phyloP scores from a whole-genome alignment of 768 basidiomycete genomes.

The Rhizopogon salebrosus region DNA sequence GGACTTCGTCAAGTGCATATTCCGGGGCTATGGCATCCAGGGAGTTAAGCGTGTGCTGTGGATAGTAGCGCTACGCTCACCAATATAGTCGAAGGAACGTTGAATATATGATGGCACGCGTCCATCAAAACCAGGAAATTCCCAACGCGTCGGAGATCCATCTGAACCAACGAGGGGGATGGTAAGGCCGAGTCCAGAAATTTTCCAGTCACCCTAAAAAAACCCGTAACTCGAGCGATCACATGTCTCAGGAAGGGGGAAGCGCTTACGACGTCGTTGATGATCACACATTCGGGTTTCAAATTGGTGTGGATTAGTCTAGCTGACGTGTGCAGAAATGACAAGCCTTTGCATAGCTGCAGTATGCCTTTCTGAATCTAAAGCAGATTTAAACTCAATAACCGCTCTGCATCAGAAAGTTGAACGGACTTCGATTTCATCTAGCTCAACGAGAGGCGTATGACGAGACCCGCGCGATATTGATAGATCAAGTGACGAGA shows the following conservation, averaged over 20 bases:
- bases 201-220: conserved; percentile 89
- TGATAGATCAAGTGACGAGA: conserved; percentile 76
- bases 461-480: conserved; percentile 60
- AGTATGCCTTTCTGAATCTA: conserved; percentile 96
- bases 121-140: conserved; percentile 85
- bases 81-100: conserved; percentile 92
- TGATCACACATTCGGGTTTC: conserved; percentile 78
- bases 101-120: conserved; percentile 78
- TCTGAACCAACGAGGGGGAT: conserved; percentile 67
- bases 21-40: conserved; percentile 65
- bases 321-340: conserved; percentile 89
- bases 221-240: background rate
- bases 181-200: conserved; percentile 84
- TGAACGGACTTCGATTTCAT: conserved; percentile 84
- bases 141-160: conserved; percentile 78
- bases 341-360: conserved; percentile 85
- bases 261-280: conserved; percentile 75
- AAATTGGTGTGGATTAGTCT: conserved; percentile 91
- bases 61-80: conserved; percentile 30
- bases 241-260: conserved; percentile 2
- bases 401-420: background rate
- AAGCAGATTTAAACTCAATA: conserved; percentile 5
- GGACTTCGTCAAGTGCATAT: conserved; percentile 85
- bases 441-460: conserved; percentile 69
- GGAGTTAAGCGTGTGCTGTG: background rate